A percentile compares a stretch with the other conserved stretches of the same genome.
Evolutionary conservation across 306 rosid species (phyloP).

Genomic region (Heteromeles arbutifolia): DNA sequence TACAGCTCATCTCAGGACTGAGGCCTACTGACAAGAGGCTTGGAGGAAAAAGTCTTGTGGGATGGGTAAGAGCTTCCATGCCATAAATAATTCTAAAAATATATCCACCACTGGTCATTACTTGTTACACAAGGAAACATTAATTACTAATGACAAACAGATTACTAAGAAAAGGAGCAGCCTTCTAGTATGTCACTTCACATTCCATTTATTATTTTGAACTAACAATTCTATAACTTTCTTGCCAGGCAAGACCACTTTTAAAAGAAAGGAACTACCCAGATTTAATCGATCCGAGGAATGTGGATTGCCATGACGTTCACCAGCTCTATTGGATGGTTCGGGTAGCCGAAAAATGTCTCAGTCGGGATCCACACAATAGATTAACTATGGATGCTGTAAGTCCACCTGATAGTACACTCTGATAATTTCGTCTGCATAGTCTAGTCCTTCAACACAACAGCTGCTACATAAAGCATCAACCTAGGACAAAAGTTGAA

Average conservation of each 20-base stretch:
- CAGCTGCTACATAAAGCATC: background rate
- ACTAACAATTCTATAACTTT: background rate
- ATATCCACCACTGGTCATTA: background rate
- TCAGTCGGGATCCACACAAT: conserved; percentile 59
- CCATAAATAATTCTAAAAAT: background rate
- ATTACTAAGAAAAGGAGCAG: background rate
- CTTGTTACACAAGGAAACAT: background rate
- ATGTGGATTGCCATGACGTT: conserved; percentile 41
- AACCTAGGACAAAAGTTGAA: background rate
- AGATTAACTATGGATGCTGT: conserved; percentile 59
- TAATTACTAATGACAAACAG: background rate
- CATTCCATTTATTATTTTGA: background rate
- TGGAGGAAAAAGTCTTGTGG: conserved; percentile 77
- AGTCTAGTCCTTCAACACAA: background rate
- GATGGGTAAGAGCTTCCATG: conserved; percentile 60
- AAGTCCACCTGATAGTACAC: conserved; percentile 1
- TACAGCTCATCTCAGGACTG: conserved; percentile 79
- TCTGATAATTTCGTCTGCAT: background rate
- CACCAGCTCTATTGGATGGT: conserved; percentile 84
- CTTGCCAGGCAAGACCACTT: conserved; percentile 58
- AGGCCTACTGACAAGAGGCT: conserved; percentile 63
- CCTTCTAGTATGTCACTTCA: background rate
- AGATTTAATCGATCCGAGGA: conserved; percentile 59
- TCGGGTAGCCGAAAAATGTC: conserved; percentile 68
- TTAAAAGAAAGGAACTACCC: conserved; percentile 71